Base-by-base conservation (phyloP, 495 filamentous ascomycete species). In the Daldinia vernicosa region DNA sequence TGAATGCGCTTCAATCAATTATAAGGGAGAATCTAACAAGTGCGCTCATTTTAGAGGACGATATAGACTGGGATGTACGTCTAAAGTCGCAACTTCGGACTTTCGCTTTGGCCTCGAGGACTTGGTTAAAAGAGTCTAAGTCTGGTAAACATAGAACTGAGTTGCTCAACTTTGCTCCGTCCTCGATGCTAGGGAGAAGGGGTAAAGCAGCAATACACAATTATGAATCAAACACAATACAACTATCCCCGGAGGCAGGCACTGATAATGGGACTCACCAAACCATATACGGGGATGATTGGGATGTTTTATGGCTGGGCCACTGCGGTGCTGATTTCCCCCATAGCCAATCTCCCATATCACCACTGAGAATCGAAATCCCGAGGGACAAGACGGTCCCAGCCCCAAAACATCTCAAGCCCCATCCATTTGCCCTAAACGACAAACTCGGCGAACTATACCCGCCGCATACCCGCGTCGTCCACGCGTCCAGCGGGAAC, bases 221-320 rank as follows among this genome's bases (percentile, higher is more conserved):
- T 2, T 24, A 19, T 17, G 30, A 66, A 19, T 53, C 51, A 22
- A 35, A 37, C 19, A 66, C 47, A 24, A 69, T 69, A 24, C 30
- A 62, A 45, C 19, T 55, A 24, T 15, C 24, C 14, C 26, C 45
- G 3, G 37, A 28, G 0, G 66, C 39, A 7, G 17, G 12, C 32
- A 19, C 47, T 11, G 58, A 45, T 60, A 43, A 3, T 15, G 17
- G 22, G 17, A 9, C 32, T 22, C 6, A 57, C 30, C 26, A 51
- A 60, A 59, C 8, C 55, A 22, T 76, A 2, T 86, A 83, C 66
- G 83, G 84, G 4, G 77, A 81, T 28, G 67, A 70, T 40, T 86
- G 83, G 84, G 84, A 86, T 69, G 62, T 86, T 27, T 74, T 86
- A 15, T 86, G 82, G 84, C 79, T 86, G 0, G 84, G 84, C 28